These are phyloP conservation scores for Ceratobasidium sp. DNA, from an alignment of 1,284 basidiomycete species.

Conservation along the genomic window DNA sequence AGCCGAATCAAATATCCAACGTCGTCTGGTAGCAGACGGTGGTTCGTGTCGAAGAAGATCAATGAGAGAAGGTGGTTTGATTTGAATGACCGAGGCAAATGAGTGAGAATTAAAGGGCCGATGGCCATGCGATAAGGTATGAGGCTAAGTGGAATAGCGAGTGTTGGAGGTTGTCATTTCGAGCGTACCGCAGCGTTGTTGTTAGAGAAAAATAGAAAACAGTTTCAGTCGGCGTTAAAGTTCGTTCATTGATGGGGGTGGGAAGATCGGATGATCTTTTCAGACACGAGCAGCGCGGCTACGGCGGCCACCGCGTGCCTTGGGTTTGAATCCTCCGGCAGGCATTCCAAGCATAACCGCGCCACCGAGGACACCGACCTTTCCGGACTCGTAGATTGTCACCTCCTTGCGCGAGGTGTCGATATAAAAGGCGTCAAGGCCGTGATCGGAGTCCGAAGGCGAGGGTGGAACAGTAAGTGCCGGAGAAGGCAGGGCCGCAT, in stretches of 20 bases:
- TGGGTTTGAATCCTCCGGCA: slow-evolving; percentile 44
- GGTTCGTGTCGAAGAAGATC: slow-evolving; percentile 38
- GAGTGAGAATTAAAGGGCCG: slow-evolving; percentile 41
- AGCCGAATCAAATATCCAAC: slow-evolving; percentile 41
- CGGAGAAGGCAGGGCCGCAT: slow-evolving; percentile 43
- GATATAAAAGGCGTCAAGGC: slow-evolving; percentile 47
- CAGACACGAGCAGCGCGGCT: slow-evolving; percentile 35
- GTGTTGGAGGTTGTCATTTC: slow-evolving; percentile 40
- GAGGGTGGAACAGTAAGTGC: slow-evolving; percentile 45
- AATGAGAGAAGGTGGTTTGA: slow-evolving; percentile 29
- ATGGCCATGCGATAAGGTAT: slow-evolving; percentile 34
- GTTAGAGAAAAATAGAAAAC: not conserved
- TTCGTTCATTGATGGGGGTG: slow-evolving; percentile 34
- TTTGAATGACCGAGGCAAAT: slow-evolving; percentile 31
- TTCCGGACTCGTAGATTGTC: slow-evolving; percentile 51
- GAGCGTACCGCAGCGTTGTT: slow-evolving; percentile 45
- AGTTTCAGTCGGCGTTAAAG: slow-evolving; percentile 43
- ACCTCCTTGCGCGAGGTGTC: slow-evolving; percentile 47
- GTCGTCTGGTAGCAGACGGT: slow-evolving; percentile 25
- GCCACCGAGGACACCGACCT: slow-evolving; percentile 51
- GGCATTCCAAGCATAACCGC: slow-evolving; percentile 51
- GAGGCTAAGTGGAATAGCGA: slow-evolving; percentile 29
- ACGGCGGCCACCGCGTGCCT: slow-evolving; percentile 41
- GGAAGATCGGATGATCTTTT: not conserved
- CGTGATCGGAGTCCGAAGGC: slow-evolving; percentile 45